A percentile compares a stretch with the other conserved stretches of the same genome.
Evolutionary conservation across 352 stramenopile genomes (phyloP).

Genomic region (Globisporangium ultimum): DNA sequence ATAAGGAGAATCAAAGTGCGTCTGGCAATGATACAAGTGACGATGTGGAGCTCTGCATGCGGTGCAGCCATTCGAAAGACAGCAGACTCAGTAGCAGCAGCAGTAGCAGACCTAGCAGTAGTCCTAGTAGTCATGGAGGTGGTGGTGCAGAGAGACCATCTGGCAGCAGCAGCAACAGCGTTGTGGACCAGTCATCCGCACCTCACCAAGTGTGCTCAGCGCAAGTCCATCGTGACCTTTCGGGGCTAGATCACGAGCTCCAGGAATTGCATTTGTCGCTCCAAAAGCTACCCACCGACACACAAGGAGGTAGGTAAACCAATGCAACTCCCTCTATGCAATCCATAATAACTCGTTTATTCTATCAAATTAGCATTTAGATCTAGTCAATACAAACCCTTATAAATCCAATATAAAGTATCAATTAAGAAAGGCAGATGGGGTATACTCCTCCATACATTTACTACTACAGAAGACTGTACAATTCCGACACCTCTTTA

Average conservation of each 20-base stretch:
- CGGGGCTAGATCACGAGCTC: conserved; percentile 29
- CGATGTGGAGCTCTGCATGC: not conserved
- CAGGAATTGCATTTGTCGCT: conserved; percentile 6
- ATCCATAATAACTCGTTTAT: too few species aligned
- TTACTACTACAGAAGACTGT: too few species aligned
- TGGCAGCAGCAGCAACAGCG: not conserved
- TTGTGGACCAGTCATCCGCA: not conserved
- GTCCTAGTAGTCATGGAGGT: too few species aligned
- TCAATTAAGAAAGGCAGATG: too few species aligned
- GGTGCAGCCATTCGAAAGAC: too few species aligned
- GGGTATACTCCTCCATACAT: too few species aligned
- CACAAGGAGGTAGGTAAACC: not conserved
- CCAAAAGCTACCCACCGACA: not conserved
- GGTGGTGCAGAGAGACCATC: too few species aligned
- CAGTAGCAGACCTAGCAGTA: not conserved
- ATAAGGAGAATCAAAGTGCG: not conserved
- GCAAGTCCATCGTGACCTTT: conserved; percentile 29
- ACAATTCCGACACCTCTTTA: too few species aligned
- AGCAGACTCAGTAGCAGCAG: not conserved
- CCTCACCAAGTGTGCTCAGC: not conserved
- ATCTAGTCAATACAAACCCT: too few species aligned
- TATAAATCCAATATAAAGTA: too few species aligned
- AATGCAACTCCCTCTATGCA: not conserved
- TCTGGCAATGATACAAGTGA: not conserved
- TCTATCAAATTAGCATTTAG: too few species aligned